Percentiles rank a stretch among this genome's conserved stretches.
Evolutionary conservation across 305 asterid species (phyloP).

Genomic region (Plantago lanceolata): DNA sequence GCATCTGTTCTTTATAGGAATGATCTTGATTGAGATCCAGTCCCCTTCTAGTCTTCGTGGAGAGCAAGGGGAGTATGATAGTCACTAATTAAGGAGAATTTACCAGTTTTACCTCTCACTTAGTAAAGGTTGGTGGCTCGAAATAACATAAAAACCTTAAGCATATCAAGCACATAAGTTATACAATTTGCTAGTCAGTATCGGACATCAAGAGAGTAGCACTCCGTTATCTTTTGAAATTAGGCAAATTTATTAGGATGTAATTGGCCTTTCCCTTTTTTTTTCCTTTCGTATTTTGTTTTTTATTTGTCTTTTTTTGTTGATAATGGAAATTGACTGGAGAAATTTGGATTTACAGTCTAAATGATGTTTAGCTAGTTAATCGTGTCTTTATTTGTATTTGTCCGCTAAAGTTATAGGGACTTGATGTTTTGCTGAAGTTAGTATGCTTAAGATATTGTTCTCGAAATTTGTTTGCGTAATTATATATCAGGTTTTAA

Average conservation of each 20-base stretch:
- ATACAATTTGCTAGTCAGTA: conserved; percentile 1
- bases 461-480: not conserved
- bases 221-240: not conserved
- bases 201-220: not conserved
- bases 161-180: conserved; percentile 2
- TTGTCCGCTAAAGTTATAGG: too few species aligned
- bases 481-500: not conserved
- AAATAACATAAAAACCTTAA: not conserved
- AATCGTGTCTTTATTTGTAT: not conserved
- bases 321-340: not conserved
- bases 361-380: not conserved
- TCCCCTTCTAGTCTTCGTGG: too few species aligned
- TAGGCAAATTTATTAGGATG: not conserved
- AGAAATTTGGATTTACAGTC: not conserved
- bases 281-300: too few species aligned
- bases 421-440: too few species aligned
- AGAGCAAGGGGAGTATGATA: too few species aligned
- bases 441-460: not conserved
- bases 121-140: too few species aligned
- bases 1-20: not conserved
- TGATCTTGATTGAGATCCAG: not conserved
- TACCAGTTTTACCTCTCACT: too few species aligned
- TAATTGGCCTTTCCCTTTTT: not conserved
- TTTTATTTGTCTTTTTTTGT: too few species aligned
- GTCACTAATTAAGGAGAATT: too few species aligned